These are phyloP conservation scores for Monilinia laxa DNA, from an alignment of 2,329 filamentous ascomycete species.

Conservation along the genomic window DNA sequence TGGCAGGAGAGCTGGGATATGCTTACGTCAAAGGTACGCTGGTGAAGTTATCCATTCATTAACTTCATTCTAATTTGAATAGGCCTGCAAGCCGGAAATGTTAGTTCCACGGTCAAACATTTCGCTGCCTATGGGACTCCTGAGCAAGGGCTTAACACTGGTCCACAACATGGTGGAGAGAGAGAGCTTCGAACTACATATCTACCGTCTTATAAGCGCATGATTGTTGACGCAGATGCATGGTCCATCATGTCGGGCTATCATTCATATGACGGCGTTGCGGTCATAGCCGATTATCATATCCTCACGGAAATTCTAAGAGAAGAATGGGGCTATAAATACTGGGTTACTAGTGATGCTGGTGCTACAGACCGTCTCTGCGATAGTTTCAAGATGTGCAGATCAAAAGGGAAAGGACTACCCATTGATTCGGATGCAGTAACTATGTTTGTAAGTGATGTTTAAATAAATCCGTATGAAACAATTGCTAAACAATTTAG, in stretches of 20 bases:
- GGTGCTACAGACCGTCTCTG: slow-evolving; percentile 70
- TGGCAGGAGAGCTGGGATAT: slow-evolving; percentile 67
- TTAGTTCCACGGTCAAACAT: slow-evolving; percentile 73
- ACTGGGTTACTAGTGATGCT: slow-evolving; percentile 64
- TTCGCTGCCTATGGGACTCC: slow-evolving; percentile 68
- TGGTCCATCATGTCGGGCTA: slow-evolving; percentile 73
- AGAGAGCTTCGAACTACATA: slow-evolving; percentile 55
- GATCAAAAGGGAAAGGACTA: slow-evolving; percentile 40
- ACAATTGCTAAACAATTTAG: slow-evolving; percentile 33
- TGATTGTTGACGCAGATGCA: slow-evolving; percentile 68
- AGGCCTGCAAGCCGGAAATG: slow-evolving; percentile 63
- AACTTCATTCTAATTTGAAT: slow-evolving; percentile 43
- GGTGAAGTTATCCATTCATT: neutral
- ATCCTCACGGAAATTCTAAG: slow-evolving; percentile 67
- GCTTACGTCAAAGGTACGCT: slow-evolving; percentile 60
- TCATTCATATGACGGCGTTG: slow-evolving; percentile 71
- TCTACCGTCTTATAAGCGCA: slow-evolving; percentile 62
- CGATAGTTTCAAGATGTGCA: slow-evolving; percentile 63
- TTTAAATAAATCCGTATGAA: neutral
- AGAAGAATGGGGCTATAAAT: slow-evolving; percentile 71
- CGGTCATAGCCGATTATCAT: slow-evolving; percentile 63
- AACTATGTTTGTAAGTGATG: slow-evolving; percentile 51
- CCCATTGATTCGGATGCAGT: slow-evolving; percentile 66
- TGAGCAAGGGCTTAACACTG: slow-evolving; percentile 72
- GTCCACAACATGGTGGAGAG: slow-evolving; percentile 53